Percentiles rank a stretch among this genome's conserved stretches.
phyloP scores from a whole-genome alignment of 345 rosid genomes.

The Limnanthes douglasii region DNA sequence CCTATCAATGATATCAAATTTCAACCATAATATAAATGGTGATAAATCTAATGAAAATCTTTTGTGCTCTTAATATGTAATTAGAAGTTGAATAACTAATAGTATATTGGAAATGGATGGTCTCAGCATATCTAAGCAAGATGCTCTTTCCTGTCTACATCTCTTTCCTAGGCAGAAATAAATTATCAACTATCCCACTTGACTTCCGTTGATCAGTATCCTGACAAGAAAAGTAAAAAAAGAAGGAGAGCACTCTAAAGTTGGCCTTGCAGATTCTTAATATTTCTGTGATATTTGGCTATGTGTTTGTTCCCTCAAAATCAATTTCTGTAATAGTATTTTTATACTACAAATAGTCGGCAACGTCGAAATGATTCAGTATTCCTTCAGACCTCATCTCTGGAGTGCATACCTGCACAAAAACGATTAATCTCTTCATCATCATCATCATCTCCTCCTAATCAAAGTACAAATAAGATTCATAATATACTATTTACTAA shows the following conservation, averaged over 20 bases:
- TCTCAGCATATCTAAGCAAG: constrained; percentile 48
- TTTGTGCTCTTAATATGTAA: constrained; percentile 19
- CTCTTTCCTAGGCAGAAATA: constrained; percentile 21
- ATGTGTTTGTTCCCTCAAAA: constrained; percentile 3
- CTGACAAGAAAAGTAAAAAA: constrained; percentile 15
- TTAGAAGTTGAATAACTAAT: constrained; percentile 21
- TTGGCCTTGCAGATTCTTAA: constrained; percentile 44
- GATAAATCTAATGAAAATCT: constrained; percentile 58
- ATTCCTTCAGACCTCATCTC: constrained; percentile 53
- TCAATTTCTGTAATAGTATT: constrained; percentile 12
- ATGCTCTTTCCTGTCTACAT: constrained; percentile 32
- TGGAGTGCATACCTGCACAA: no score
- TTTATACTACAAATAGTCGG: constrained; percentile 27
- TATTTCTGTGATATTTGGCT: constrained; percentile 17
- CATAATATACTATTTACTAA: no score
- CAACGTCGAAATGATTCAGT: constrained; percentile 41
- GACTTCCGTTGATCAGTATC: constrained; percentile 19
- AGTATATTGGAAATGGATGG: constrained; percentile 24
- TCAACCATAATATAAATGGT: constrained; percentile 51
- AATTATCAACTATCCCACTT: constrained; percentile 15
- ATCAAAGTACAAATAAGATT: no score
- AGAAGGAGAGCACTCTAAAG: constrained; percentile 53
- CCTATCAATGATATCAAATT: constrained; percentile 33
- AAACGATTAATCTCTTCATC: no score
- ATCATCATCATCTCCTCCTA: no score